Conservation (phyloP, 441 rosid species). For the Pelargonium australe region DNA sequence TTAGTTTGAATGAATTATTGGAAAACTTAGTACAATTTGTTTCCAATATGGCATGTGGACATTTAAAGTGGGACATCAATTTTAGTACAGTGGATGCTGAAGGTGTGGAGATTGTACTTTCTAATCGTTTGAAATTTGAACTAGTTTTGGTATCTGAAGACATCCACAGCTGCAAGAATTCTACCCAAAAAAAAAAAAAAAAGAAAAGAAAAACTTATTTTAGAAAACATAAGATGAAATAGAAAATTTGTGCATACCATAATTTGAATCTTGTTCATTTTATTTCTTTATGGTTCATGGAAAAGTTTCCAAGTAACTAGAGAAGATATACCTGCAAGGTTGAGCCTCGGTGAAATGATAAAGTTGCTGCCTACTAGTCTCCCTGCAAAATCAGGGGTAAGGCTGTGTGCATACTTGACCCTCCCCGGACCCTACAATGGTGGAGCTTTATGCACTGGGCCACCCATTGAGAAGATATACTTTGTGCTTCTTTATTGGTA, state of each 20-base stretch:
- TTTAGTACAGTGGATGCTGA: not conserved
- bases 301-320: not conserved
- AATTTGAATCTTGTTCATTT: no score
- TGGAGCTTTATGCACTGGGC: no score
- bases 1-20: not conserved
- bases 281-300: not conserved
- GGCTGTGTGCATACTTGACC: no score
- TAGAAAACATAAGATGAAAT: not conserved
- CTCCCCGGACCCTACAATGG: no score
- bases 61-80: not conserved
- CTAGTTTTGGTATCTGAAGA: not conserved
- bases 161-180: not conserved
- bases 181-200: not conserved
- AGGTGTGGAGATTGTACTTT: constrained; percentile 4
- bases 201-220: no score
- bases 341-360: no score
- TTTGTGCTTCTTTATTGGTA: not conserved
- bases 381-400: no score
- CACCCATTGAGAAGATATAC: no score
- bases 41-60: no score
- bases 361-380: no score
- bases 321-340: not conserved
- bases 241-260: not conserved
- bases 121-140: constrained; percentile 4
- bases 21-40: not conserved